Percentiles rank a stretch among this genome's conserved stretches.
phyloP scores from a whole-genome alignment of 192 early-diverging fungal genomes.

The Podila minutissima region DNA sequence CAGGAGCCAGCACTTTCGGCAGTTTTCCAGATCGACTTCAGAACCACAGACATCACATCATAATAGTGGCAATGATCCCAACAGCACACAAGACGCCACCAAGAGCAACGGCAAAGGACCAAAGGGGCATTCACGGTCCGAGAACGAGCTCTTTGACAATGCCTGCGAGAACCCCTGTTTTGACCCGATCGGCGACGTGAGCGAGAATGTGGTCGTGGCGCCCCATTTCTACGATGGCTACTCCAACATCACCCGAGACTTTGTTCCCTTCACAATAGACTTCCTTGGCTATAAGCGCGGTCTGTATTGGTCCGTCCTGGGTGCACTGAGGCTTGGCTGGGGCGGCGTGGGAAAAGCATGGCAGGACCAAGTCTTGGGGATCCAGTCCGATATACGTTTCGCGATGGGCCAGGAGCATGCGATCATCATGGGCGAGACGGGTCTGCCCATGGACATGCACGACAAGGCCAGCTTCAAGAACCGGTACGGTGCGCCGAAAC shows the following conservation, averaged over 20 bases:
- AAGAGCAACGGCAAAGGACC: conserved; percentile 1
- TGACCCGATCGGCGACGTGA: conserved; percentile 39
- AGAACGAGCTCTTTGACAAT: conserved; percentile 28
- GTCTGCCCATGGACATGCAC: conserved; percentile 41
- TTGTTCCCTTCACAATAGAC: conserved; percentile 41
- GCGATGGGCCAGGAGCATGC: conserved; percentile 20
- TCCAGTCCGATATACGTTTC: conserved; percentile 25
- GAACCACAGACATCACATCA: background rate
- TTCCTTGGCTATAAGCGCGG: conserved; percentile 41
- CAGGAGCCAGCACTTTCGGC: conserved; percentile 32
- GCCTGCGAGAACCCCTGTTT: conserved; percentile 29
- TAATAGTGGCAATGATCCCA: background rate
- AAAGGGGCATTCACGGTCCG: background rate
- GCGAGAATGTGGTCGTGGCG: conserved; percentile 36
- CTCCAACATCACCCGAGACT: conserved; percentile 40
- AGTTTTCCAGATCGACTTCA: background rate
- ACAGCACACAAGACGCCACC: background rate
- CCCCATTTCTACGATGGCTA: conserved; percentile 51
- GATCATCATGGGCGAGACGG: conserved; percentile 46
- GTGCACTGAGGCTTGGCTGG: conserved; percentile 39
- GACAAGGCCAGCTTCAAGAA: conserved; percentile 35
- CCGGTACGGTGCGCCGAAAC: conserved; percentile 40
- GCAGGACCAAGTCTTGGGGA: conserved; percentile 25
- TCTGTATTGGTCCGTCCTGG: conserved; percentile 29
- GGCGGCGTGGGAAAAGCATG: conserved; percentile 8